Conservation (phyloP, 2,329 filamentous ascomycete species). For the Pseudopyricularia javanii region DNA sequence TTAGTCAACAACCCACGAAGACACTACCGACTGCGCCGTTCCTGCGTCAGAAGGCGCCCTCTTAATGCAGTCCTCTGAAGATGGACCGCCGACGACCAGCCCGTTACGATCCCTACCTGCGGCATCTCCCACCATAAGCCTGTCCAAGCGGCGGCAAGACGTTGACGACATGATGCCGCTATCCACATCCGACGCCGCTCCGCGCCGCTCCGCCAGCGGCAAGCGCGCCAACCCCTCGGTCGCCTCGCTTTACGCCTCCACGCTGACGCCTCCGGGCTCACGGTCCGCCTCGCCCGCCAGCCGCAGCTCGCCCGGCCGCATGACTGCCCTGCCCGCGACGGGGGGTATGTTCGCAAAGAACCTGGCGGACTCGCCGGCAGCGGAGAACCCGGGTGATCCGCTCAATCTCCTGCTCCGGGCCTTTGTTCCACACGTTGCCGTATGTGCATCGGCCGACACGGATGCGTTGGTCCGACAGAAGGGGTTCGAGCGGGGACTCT, state of each 20-base stretch:
- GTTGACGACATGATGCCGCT: slow-evolving; percentile 26
- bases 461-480: slow-evolving; percentile 71
- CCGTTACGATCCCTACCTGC: slow-evolving; percentile 59
- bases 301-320: slow-evolving; percentile 42
- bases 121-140: slow-evolving; percentile 44
- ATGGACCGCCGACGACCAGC: slow-evolving; percentile 52
- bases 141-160: slow-evolving; percentile 50
- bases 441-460: slow-evolving; percentile 79
- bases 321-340: slow-evolving; percentile 32
- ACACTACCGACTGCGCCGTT: not conserved
- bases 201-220: slow-evolving; percentile 32
- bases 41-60: not conserved
- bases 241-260: slow-evolving; percentile 52
- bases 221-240: slow-evolving; percentile 43
- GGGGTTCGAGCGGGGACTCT: slow-evolving; percentile 69
- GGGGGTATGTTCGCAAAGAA: slow-evolving; percentile 36
- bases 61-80: slow-evolving; percentile 52
- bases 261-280: slow-evolving; percentile 55
- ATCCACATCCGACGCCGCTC: slow-evolving; percentile 36
- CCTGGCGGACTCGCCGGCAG: slow-evolving; percentile 27
- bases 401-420: slow-evolving; percentile 63
- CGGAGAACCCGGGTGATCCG: slow-evolving; percentile 38
- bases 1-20: not conserved
- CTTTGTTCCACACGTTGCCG: slow-evolving; percentile 79
- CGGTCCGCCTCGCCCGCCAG: slow-evolving; percentile 56